phyloP scores from a whole-genome alignment of 345 rosid genomes.

The Citrus cavaleriei region DNA sequence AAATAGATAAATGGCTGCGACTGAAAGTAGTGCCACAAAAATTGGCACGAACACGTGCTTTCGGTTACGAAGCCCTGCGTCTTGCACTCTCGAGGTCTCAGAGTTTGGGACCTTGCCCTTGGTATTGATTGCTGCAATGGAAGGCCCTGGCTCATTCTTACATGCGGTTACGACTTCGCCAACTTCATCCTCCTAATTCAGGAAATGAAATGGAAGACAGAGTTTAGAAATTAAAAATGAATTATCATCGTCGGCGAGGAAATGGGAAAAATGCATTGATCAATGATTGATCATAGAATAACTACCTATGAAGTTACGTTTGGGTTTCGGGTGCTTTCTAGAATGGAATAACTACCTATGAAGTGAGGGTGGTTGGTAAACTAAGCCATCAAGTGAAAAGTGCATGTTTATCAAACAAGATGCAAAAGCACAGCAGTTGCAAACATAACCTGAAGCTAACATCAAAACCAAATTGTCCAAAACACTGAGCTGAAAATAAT shows the following conservation, averaged over 20 bases:
- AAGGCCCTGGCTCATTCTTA: conserved; percentile 8
- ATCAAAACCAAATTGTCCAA: neutral
- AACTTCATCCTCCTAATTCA: conserved; percentile 36
- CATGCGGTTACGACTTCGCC: neutral
- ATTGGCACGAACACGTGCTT: conserved; percentile 2
- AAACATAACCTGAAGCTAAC: neutral
- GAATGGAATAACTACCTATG: too few relatives aligned
- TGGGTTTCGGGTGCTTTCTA: neutral
- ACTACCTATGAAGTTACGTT: neutral
- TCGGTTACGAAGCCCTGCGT: neutral
- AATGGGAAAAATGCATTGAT: neutral
- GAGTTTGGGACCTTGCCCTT: too few relatives aligned
- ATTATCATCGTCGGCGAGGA: neutral
- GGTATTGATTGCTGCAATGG: neutral
- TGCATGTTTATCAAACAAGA: too few relatives aligned
- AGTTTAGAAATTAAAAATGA: neutral
- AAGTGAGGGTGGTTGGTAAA: too few relatives aligned
- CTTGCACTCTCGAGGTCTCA: neutral
- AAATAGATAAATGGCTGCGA: conserved; percentile 7
- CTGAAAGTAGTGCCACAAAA: conserved; percentile 25
- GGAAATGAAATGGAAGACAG: neutral
- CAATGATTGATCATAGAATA: neutral
- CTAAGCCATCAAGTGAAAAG: too few relatives aligned
- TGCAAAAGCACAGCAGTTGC: too few relatives aligned
- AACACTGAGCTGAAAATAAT: neutral